Evolutionary conservation across 768 basidiomycete species (phyloP).

Genomic region (Lyophyllum shimeji): DNA sequence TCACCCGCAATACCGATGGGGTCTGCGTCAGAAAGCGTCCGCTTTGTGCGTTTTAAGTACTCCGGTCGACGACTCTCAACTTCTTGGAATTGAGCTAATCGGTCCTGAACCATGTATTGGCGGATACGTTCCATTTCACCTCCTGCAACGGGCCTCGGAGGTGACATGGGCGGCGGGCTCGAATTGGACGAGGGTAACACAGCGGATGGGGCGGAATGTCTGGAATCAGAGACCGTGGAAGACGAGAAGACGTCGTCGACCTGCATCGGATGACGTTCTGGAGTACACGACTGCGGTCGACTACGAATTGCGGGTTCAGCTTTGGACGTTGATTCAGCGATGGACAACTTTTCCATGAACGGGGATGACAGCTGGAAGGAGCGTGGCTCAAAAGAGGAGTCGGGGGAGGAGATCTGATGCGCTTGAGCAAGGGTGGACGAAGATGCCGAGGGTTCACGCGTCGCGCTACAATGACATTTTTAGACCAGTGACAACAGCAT

Average conservation of each 20-base stretch:
- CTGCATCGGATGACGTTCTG: constrained; percentile 17
- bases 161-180: constrained; percentile 22
- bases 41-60: constrained; percentile 63
- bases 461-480: constrained; percentile 14
- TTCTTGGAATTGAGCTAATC: constrained; percentile 47
- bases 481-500: not conserved
- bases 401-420: constrained; percentile 28
- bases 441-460: constrained; percentile 16
- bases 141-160: constrained; percentile 33
- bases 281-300: constrained; percentile 15
- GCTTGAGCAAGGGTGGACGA: constrained; percentile 21
- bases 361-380: constrained; percentile 44
- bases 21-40: constrained; percentile 43
- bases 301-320: constrained; percentile 10
- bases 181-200: constrained; percentile 11
- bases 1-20: constrained; percentile 34
- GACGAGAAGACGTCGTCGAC: constrained; percentile 28
- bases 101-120: constrained; percentile 50
- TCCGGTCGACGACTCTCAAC: constrained; percentile 69
- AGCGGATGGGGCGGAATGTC: not conserved
- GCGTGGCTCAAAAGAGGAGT: constrained; percentile 28
- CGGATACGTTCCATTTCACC: constrained; percentile 64
- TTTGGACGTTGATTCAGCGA: constrained; percentile 24
- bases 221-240: not conserved
- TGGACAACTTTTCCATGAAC: constrained; percentile 40